These are phyloP conservation scores for Mortierella alpina DNA, from an alignment of 192 early-diverging fungal species.

Conservation along the genomic window DNA sequence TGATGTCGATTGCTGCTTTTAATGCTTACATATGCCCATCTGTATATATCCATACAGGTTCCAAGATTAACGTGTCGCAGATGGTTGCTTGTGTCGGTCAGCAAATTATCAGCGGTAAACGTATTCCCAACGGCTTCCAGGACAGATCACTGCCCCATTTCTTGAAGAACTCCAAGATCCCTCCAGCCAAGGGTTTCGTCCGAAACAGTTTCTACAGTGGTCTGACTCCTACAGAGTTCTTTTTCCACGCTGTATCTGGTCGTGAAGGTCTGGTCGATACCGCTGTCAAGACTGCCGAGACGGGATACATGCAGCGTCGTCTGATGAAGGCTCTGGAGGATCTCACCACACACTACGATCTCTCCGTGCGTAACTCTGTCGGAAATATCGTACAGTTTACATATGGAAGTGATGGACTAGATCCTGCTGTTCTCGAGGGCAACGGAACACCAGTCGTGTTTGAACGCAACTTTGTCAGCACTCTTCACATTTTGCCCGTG, in stretches of 20 bases:
- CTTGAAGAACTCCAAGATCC: constrained; percentile 90
- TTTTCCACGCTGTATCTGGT: constrained; percentile 99
- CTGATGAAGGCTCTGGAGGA: constrained; percentile 99
- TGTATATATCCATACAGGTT: constrained; percentile 63
- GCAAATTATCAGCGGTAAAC: constrained; percentile 97
- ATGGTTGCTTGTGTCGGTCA: constrained; percentile 99
- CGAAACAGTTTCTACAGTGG: constrained; percentile 96
- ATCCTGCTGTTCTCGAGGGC: constrained; percentile 94
- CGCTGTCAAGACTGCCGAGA: constrained; percentile 99
- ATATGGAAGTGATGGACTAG: constrained; percentile 96
- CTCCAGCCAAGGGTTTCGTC: constrained; percentile 98
- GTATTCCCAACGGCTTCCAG: constrained; percentile 97
- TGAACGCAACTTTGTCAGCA: constrained; percentile 74
- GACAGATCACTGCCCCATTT: constrained; percentile 98
- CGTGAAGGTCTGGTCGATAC: constrained; percentile 99
- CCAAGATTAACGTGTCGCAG: constrained; percentile 97
- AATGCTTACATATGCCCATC: neutral
- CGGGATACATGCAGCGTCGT: constrained; percentile 97
- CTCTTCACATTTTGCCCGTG: constrained; percentile 29
- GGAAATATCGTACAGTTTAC: constrained; percentile 94
- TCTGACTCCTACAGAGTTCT: constrained; percentile 95
- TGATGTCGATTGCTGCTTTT: neutral
- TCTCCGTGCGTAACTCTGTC: constrained; percentile 91
- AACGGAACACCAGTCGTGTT: constrained; percentile 90
- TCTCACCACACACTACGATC: constrained; percentile 93